A percentile compares a stretch with the other conserved stretches of the same genome.
These are phyloP conservation scores for Aureoboletus auriporus DNA, from an alignment of 768 basidiomycete species.

Conservation along the genomic window DNA sequence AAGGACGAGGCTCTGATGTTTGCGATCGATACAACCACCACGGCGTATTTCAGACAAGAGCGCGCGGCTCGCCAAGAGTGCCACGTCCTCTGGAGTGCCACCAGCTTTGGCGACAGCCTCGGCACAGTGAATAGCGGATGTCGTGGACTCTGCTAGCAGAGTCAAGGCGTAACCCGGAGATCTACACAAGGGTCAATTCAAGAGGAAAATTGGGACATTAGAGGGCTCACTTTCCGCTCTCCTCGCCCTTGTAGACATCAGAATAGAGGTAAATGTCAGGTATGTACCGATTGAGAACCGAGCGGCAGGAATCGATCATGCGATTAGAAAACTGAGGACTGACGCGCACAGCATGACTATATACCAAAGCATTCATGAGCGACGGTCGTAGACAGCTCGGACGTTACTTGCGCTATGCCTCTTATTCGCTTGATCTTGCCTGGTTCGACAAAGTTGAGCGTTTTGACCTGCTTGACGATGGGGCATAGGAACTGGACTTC, in stretches of 20 bases:
- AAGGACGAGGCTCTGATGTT: conserved; percentile 82
- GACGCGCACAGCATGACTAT: conserved; percentile 91
- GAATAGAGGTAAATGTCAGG: conserved; percentile 98
- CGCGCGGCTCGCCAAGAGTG: conserved; percentile 71
- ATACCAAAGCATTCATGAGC: neutral
- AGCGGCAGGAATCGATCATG: conserved; percentile 93
- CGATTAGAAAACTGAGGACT: conserved; percentile 97
- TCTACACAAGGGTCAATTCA: conserved; percentile 37
- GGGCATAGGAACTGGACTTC: conserved; percentile 94
- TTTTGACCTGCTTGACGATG: conserved; percentile 85
- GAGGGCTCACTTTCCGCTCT: conserved; percentile 84
- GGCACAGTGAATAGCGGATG: conserved; percentile 80
- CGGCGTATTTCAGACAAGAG: conserved; percentile 74
- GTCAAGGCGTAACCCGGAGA: conserved; percentile 95
- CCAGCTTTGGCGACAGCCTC: conserved; percentile 84
- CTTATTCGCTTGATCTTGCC: conserved; percentile 94
- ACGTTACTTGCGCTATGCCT: conserved; percentile 78
- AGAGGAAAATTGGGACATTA: neutral
- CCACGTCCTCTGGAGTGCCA: conserved; percentile 90
- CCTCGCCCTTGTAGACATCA: conserved; percentile 96
- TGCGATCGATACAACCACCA: conserved; percentile 89
- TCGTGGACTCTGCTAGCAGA: conserved; percentile 88
- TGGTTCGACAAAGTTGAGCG: conserved; percentile 85
- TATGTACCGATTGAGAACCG: conserved; percentile 91
- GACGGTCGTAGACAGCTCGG: neutral